Evolutionary conservation across 2,329 filamentous ascomycete genomes (phyloP).

Genomic region (Fusarium sp.): DNA sequence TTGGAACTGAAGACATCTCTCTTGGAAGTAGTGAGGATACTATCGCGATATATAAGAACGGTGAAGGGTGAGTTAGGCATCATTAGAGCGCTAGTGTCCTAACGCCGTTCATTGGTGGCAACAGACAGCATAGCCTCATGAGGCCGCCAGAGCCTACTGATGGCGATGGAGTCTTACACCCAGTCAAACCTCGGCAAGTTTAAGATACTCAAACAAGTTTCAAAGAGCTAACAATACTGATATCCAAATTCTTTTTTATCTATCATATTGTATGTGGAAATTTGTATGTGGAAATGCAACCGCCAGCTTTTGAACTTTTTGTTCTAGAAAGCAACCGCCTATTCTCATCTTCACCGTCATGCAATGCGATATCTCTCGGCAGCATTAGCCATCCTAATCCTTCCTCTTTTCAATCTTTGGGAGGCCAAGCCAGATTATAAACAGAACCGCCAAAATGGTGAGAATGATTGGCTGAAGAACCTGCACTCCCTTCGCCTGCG

Average conservation of each 20-base stretch:
- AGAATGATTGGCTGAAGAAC: slow-evolving; percentile 68
- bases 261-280: background rate
- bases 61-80: background rate
- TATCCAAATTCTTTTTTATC: no score
- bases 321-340: no score
- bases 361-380: background rate
- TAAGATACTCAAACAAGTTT: no score
- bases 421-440: slow-evolving; percentile 60
- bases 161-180: no score
- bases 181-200: no score
- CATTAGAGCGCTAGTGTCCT: background rate
- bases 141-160: no score
- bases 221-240: no score
- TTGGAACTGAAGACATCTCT: no score
- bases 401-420: slow-evolving; percentile 56
- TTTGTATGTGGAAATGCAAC: background rate
- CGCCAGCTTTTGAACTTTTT: no score
- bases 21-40: background rate
- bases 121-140: background rate
- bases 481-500: slow-evolving; percentile 65
- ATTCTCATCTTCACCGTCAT: background rate
- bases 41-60: background rate
- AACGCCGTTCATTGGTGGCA: background rate
- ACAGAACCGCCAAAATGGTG: slow-evolving; percentile 59
- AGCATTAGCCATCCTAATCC: slow-evolving; percentile 40